phyloP scores from a whole-genome alignment of 352 stramenopile genomes.

The Lagenidium giganteum region DNA sequence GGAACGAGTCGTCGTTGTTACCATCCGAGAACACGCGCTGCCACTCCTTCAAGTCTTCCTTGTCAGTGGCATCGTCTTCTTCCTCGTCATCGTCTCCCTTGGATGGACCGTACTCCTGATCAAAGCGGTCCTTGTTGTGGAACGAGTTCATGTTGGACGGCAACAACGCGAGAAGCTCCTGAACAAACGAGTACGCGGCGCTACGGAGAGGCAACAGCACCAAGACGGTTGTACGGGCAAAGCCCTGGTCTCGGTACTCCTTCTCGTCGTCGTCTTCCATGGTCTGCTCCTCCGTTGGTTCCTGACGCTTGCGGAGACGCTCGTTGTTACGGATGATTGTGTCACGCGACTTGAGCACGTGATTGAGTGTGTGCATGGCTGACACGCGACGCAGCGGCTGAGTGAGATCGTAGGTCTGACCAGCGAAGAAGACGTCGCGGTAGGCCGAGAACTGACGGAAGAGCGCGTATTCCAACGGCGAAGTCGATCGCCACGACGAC shows the following conservation, averaged over 20 bases:
- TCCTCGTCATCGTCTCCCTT: constrained; percentile 19
- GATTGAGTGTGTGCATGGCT: constrained; percentile 77
- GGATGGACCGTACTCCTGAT: constrained; percentile 43
- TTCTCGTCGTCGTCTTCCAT: constrained; percentile 34
- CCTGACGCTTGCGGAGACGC: constrained; percentile 39
- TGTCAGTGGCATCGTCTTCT: constrained; percentile 4
- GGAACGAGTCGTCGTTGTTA: constrained; percentile 83
- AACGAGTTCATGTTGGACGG: constrained; percentile 51
- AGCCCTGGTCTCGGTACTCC: constrained; percentile 78
- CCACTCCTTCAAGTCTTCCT: constrained; percentile 55
- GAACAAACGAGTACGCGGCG: constrained; percentile 55
- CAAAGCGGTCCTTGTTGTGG: constrained; percentile 78
- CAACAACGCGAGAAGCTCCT: constrained; percentile 53
- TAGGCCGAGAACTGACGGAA: constrained; percentile 50
- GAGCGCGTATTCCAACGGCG: constrained; percentile 45
- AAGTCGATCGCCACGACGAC: constrained; percentile 20
- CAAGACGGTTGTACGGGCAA: constrained; percentile 62
- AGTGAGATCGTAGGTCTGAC: constrained; percentile 59
- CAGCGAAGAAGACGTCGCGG: constrained; percentile 64
- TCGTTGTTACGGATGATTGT: constrained; percentile 71
- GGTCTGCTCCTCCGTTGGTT: constrained; percentile 2
- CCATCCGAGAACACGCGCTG: constrained; percentile 62
- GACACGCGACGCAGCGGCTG: constrained; percentile 42
- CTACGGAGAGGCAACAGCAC: constrained; percentile 66
- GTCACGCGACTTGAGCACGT: constrained; percentile 70